Evolutionary conservation across 2,329 filamentous ascomycete species (phyloP).

Genomic region (Penicillium concentricum): DNA sequence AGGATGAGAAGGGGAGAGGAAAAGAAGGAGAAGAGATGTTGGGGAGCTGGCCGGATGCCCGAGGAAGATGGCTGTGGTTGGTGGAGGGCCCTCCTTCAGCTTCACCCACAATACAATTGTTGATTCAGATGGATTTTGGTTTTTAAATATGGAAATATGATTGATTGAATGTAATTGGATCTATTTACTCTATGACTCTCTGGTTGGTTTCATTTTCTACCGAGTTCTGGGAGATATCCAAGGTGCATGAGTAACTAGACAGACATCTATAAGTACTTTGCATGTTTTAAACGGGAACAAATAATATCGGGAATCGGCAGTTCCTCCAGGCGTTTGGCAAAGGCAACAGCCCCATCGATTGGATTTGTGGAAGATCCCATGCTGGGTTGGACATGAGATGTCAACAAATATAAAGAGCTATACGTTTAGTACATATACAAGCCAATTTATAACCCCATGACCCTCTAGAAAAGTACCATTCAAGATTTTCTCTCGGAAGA

Average conservation of each 20-base stretch:
- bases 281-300: neutral
- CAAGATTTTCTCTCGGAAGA: neutral
- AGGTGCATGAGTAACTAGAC: neutral
- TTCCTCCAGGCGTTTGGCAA: conserved; percentile 2
- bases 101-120: conserved; percentile 25
- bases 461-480: neutral
- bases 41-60: conserved; percentile 23
- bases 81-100: conserved; percentile 23
- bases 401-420: neutral
- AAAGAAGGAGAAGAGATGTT: conserved; percentile 23
- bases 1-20: conserved; percentile 22
- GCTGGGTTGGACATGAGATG: neutral
- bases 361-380: neutral
- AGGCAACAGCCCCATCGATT: conserved; percentile 20
- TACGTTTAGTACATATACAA: neutral
- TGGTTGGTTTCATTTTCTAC: neutral
- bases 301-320: neutral
- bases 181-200: neutral
- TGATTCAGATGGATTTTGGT: neutral
- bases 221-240: neutral
- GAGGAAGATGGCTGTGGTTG: conserved; percentile 23
- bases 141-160: neutral
- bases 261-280: neutral
- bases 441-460: neutral
- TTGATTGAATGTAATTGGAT: neutral